A percentile compares a stretch with the other conserved stretches of the same genome.
phyloP scores from a whole-genome alignment of 805 yeast genomes.

The Cephaloascus fragrans region DNA sequence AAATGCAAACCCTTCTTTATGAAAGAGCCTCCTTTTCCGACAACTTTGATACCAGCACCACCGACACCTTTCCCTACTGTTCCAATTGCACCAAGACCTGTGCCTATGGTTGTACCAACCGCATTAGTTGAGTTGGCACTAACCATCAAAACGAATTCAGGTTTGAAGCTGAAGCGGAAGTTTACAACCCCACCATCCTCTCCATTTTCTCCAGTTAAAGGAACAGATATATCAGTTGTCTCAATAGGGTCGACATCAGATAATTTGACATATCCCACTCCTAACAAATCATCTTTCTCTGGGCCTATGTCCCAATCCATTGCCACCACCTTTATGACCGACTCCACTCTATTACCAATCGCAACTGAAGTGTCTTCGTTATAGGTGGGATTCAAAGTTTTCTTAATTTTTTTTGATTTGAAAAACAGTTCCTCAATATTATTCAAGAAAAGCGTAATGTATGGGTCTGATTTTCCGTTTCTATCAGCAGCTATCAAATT shows the following conservation, averaged over 20 bases:
- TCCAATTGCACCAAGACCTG: slow-evolving; percentile 30
- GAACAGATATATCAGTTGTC: slow-evolving; percentile 38
- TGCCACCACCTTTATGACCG: slow-evolving; percentile 46
- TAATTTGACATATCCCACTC: slow-evolving; percentile 50
- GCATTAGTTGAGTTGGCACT: slow-evolving; percentile 29
- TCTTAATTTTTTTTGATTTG: slow-evolving; percentile 76
- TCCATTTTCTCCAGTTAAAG: slow-evolving; percentile 38
- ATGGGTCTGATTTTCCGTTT: slow-evolving; percentile 93
- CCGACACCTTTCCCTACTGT: slow-evolving; percentile 32
- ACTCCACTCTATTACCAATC: slow-evolving; percentile 53
- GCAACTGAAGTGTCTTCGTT: slow-evolving; percentile 56
- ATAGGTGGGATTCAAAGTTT: slow-evolving; percentile 86
- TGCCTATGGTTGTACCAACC: slow-evolving; percentile 20
- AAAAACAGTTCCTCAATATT: slow-evolving; percentile 45
- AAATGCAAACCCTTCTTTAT: slow-evolving; percentile 25
- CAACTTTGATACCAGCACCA: slow-evolving; percentile 25
- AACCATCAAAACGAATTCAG: slow-evolving; percentile 54
- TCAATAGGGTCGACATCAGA: slow-evolving; percentile 49
- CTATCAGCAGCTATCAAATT: slow-evolving; percentile 79
- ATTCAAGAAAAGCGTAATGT: slow-evolving; percentile 58
- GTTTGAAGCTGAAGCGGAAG: slow-evolving; percentile 53
- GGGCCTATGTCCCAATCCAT: slow-evolving; percentile 94
- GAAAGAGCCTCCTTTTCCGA: slow-evolving; percentile 16
- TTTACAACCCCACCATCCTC: slow-evolving; percentile 57
- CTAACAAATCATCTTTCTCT: slow-evolving; percentile 74